These are phyloP conservation scores for Aspergillus nomiae DNA, from an alignment of 2,329 filamentous ascomycete genomes.

Conservation along the genomic window DNA sequence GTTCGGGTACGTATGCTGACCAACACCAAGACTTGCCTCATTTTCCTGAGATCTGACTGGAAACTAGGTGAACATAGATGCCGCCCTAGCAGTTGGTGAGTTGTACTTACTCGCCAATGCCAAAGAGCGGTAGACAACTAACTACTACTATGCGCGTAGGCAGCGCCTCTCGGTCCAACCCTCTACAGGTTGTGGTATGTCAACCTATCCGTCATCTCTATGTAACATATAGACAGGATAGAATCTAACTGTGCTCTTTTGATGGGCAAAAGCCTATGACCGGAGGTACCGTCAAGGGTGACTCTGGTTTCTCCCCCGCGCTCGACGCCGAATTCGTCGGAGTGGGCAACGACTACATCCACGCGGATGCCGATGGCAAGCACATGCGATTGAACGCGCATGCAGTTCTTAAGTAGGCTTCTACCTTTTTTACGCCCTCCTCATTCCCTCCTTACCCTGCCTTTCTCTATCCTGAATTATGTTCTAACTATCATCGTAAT, in stretches of 20 bases:
- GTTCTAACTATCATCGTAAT: conserved; percentile 6
- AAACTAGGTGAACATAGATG: conserved; percentile 36
- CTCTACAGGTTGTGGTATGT: conserved; percentile 41
- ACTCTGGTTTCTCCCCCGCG: conserved; percentile 36
- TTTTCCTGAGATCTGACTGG: neutral
- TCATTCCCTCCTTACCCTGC: neutral
- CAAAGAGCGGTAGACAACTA: neutral
- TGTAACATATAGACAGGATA: neutral
- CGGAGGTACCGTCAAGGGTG: conserved; percentile 39
- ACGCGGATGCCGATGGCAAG: conserved; percentile 41
- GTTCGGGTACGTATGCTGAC: conserved; percentile 30
- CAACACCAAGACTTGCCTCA: neutral
- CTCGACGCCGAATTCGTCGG: conserved; percentile 42
- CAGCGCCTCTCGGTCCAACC: conserved; percentile 37
- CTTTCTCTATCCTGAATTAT: neutral
- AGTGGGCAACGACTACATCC: conserved; percentile 47
- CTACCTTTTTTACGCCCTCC: neutral
- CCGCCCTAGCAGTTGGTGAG: conserved; percentile 35
- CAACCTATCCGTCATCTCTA: neutral
- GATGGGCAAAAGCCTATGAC: conserved; percentile 37
- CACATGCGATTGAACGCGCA: conserved; percentile 45
- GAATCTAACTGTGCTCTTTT: neutral
- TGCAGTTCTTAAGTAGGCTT: conserved; percentile 41
- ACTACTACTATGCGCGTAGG: conserved; percentile 25
- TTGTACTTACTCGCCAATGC: neutral